These are phyloP conservation scores for Dioszegia aurantiaca DNA, from an alignment of 768 basidiomycete species.

Conservation along the genomic window DNA sequence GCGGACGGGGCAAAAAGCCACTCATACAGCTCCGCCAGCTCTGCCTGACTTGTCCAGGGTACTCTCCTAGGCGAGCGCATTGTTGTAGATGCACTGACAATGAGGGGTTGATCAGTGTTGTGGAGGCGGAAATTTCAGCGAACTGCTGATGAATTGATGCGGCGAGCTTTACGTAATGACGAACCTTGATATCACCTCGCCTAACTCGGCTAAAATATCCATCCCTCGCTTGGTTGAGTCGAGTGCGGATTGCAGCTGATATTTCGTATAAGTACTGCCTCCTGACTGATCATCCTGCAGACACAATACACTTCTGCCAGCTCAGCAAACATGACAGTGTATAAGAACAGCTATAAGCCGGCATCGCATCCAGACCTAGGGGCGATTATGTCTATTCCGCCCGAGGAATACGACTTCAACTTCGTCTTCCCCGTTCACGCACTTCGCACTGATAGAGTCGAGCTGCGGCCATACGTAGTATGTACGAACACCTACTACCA, in stretches of 20 bases:
- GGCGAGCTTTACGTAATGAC: no score
- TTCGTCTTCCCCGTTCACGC: conserved; percentile 36
- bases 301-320: neutral
- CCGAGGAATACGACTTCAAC: conserved; percentile 45
- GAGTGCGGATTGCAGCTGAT: no score
- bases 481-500: conserved; percentile 5
- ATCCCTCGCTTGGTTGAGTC: no score
- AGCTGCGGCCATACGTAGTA: conserved; percentile 43
- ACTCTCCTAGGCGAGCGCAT: conserved; percentile 42
- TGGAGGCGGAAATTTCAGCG: no score
- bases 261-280: no score
- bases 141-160: no score
- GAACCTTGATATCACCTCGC: no score
- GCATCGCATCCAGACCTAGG: neutral
- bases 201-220: no score
- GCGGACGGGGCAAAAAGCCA: conserved; percentile 41
- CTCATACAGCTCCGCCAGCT: conserved; percentile 48
- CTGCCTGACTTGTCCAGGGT: conserved; percentile 39
- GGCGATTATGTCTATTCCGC: conserved; percentile 19
- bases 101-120: no score
- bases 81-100: neutral
- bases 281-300: neutral
- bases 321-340: conserved; percentile 5
- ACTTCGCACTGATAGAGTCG: conserved; percentile 37
- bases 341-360: conserved; percentile 7